Evolutionary conservation across 1,284 basidiomycete species (phyloP).

Genomic region (Moesziomyces sp.): DNA sequence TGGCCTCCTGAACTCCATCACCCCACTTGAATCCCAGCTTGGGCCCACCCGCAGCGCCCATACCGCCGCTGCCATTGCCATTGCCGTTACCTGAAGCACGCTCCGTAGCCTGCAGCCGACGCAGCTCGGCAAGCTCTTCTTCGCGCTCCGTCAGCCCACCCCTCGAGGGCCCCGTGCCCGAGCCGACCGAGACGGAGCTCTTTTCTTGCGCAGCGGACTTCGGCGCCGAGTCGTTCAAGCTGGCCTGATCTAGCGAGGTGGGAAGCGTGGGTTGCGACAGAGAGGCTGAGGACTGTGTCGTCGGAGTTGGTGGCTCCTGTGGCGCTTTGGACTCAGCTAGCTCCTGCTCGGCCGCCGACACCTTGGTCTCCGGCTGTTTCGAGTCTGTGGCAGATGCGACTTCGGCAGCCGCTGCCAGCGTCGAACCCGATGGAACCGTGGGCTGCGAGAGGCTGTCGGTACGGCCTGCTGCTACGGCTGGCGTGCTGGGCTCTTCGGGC

Average conservation of each 20-base stretch:
- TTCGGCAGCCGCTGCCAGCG: constrained; percentile 18
- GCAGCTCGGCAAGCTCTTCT: constrained; percentile 42
- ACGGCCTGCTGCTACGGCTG: constrained; percentile 16
- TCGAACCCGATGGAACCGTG: constrained; percentile 38
- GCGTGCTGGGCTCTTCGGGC: constrained; percentile 39
- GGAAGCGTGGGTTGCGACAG: constrained; percentile 44
- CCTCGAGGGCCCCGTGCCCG: constrained; percentile 18
- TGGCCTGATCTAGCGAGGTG: constrained; percentile 25
- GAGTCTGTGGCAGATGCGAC: constrained; percentile 9
- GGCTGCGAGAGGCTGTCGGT: constrained; percentile 38
- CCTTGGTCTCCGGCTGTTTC: constrained; percentile 11
- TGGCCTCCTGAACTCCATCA: constrained; percentile 45
- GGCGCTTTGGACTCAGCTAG: constrained; percentile 26
- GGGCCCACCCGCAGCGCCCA: constrained; percentile 21
- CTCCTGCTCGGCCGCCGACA: constrained; percentile 33
- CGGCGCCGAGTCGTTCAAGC: neutral
- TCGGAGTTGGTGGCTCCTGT: constrained; percentile 25
- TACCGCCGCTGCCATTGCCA: constrained; percentile 2
- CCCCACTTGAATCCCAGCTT: constrained; percentile 39
- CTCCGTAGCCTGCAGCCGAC: constrained; percentile 40
- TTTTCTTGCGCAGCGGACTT: constrained; percentile 8
- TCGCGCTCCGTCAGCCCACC: constrained; percentile 36
- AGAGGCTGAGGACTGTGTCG: neutral
- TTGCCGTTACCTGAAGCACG: constrained; percentile 11
- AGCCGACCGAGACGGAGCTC: constrained; percentile 33